Evolutionary conservation across 1,284 basidiomycete species (phyloP).

Genomic region (Leccinum griseonigrum): DNA sequence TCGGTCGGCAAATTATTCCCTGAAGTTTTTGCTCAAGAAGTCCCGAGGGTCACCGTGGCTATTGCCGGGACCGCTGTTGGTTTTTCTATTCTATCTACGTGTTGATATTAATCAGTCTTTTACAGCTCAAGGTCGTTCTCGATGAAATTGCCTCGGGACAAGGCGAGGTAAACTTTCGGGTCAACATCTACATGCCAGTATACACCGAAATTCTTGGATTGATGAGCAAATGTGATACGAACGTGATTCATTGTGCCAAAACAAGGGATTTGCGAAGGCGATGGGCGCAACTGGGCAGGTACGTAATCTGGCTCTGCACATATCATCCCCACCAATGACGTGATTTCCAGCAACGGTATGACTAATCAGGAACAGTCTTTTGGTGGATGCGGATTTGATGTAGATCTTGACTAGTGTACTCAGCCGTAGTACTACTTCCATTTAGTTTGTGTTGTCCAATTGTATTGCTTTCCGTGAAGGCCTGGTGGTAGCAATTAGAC

Average conservation of each 20-base stretch:
- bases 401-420: not conserved
- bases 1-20: slow-evolving; percentile 1
- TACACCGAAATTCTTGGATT: too few species aligned
- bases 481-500: too few species aligned
- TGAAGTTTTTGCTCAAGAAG: not conserved
- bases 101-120: too few species aligned
- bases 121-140: too few species aligned
- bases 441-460: not conserved
- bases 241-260: too few species aligned
- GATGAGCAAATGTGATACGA: too few species aligned
- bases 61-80: not conserved
- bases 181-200: too few species aligned
- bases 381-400: not conserved
- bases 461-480: not conserved
- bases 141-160: too few species aligned
- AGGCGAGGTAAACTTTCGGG: too few species aligned
- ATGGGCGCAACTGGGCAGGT: too few species aligned
- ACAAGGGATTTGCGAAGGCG: too few species aligned
- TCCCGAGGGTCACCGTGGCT: not conserved
- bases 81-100: not conserved
- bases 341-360: not conserved
- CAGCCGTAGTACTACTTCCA: not conserved
- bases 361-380: not conserved
- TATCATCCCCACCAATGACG: not conserved
- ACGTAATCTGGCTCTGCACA: too few species aligned